Evolutionary conservation across 192 early-diverging fungal genomes (phyloP).

Genomic region (Podila epigama): DNA sequence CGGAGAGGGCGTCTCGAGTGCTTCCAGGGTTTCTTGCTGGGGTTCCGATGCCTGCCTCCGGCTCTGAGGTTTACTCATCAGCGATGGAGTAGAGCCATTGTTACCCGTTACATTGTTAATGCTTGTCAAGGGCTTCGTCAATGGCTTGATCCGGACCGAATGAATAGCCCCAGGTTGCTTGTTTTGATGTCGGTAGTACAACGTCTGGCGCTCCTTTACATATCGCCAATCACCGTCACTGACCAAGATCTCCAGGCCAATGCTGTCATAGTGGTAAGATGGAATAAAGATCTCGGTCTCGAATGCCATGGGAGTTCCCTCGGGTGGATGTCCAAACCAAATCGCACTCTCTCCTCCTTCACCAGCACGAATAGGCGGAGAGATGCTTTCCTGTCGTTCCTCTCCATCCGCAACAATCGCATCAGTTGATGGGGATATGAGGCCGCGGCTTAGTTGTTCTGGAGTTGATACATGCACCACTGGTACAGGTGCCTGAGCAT

Average conservation of each 20-base stretch:
- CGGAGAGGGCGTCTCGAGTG: not conserved
- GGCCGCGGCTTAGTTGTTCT: not conserved
- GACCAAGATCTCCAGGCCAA: constrained; percentile 60
- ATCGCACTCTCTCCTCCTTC: not conserved
- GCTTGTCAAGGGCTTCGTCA: not conserved
- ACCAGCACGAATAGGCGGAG: too few species aligned
- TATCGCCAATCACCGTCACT: constrained; percentile 79
- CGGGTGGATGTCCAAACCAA: constrained; percentile 32
- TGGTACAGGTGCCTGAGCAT: constrained; percentile 39
- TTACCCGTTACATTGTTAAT: not conserved
- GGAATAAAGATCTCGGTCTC: constrained; percentile 80
- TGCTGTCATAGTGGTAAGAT: constrained; percentile 69
- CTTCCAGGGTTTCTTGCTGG: not conserved
- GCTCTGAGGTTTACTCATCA: not conserved
- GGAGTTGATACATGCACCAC: constrained; percentile 11
- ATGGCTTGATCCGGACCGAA: constrained; percentile 28
- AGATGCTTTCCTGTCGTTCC: not conserved
- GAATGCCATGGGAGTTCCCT: constrained; percentile 24
- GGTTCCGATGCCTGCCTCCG: not conserved
- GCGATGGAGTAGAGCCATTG: not conserved
- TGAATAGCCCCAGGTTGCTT: constrained; percentile 36
- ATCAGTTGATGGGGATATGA: not conserved
- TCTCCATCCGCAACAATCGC: not conserved
- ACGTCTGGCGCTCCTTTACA: constrained; percentile 68
- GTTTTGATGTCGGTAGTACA: constrained; percentile 61